These are phyloP conservation scores for Mortierella sp. DNA, from an alignment of 371 early-diverging fungal species.

Conservation along the genomic window DNA sequence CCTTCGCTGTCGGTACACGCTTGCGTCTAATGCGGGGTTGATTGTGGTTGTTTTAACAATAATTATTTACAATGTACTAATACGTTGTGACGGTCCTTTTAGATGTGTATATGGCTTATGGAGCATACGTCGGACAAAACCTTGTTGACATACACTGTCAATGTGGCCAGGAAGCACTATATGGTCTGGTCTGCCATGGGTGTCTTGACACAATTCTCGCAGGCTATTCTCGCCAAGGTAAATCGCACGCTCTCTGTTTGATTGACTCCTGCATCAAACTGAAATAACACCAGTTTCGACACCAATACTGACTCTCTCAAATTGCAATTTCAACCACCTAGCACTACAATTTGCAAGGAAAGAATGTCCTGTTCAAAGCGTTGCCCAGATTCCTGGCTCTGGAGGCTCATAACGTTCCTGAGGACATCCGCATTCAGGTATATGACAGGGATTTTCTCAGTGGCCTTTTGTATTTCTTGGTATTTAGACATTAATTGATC, in stretches of 20 bases:
- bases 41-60: too few relatives aligned
- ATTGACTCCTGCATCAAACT: not conserved
- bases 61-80: not conserved
- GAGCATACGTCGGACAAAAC: constrained; percentile 71
- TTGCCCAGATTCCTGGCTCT: constrained; percentile 43
- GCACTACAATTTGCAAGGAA: constrained; percentile 60
- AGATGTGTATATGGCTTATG: constrained; percentile 75
- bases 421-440: constrained; percentile 48
- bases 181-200: constrained; percentile 73
- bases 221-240: constrained; percentile 56
- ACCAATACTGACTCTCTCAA: not conserved
- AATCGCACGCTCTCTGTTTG: not conserved
- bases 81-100: constrained; percentile 18
- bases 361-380: constrained; percentile 40
- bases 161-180: constrained; percentile 70
- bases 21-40: too few relatives aligned
- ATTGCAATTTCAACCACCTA: constrained; percentile 2
- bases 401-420: constrained; percentile 50
- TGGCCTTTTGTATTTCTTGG: not conserved
- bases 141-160: constrained; percentile 67
- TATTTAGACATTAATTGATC: not conserved
- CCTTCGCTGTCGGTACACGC: too few relatives aligned
- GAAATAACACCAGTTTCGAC: not conserved
- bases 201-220: constrained; percentile 48
- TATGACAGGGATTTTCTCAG: not conserved